Evolutionary conservation across 2,329 filamentous ascomycete genomes (phyloP).

Genomic region (Botrytis elliptica): DNA sequence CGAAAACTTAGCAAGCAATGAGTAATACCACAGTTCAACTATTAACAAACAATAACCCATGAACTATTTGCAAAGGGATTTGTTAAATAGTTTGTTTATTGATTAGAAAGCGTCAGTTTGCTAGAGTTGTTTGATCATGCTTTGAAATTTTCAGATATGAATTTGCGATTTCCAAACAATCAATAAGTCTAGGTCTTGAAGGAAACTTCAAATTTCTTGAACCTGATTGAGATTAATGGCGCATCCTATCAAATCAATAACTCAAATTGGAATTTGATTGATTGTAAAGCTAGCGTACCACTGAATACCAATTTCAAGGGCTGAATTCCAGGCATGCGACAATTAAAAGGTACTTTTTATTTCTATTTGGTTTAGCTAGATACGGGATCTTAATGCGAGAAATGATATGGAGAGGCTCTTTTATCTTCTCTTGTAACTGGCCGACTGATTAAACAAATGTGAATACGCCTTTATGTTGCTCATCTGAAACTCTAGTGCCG

Average conservation of each 20-base stretch:
- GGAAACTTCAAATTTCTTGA: neutral
- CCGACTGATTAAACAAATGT: neutral
- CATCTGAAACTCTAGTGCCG: neutral
- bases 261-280: neutral
- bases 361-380: neutral
- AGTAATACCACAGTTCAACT: neutral
- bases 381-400: neutral
- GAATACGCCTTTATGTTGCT: neutral
- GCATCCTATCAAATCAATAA: neutral
- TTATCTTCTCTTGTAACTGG: neutral
- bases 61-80: neutral
- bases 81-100: rapidly evolving
- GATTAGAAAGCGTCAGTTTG: rapidly evolving
- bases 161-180: neutral
- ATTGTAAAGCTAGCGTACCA: neutral
- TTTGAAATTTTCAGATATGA: neutral
- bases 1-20: neutral
- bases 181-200: neutral
- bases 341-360: neutral
- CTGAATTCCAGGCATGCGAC: neutral
- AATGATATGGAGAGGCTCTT: neutral
- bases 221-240: neutral
- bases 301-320: rapidly evolving
- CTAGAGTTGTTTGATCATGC: neutral
- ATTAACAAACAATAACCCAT: neutral